phyloP scores from a whole-genome alignment of 768 basidiomycete genomes.

The Trametes meyenii region DNA sequence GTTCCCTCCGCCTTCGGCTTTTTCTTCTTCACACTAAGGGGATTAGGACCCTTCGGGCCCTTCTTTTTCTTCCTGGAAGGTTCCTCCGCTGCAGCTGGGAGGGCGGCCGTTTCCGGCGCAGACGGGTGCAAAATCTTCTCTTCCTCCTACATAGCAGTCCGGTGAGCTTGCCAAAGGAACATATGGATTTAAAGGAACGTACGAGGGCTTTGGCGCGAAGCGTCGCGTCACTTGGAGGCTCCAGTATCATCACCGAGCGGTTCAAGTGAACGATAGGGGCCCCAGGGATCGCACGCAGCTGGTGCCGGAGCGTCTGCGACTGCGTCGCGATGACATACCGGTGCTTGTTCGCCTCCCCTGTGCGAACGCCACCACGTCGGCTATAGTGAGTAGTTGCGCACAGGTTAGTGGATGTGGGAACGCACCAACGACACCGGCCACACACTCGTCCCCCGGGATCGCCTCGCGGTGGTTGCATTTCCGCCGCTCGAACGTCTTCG shows the following conservation, averaged over 20 bases:
- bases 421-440: conserved; percentile 80
- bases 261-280: conserved; percentile 92
- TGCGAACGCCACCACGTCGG: neutral
- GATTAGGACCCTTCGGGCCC: conserved; percentile 87
- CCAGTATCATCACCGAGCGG: conserved; percentile 89
- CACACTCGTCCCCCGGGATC: conserved; percentile 84
- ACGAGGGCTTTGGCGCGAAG: conserved; percentile 66
- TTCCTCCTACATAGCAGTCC: conserved; percentile 52
- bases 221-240: conserved; percentile 84
- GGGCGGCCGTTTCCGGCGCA: conserved; percentile 48
- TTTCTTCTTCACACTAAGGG: conserved; percentile 92
- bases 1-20: conserved; percentile 35
- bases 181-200: conserved; percentile 21
- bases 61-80: conserved; percentile 58
- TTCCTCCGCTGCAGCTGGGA: conserved; percentile 41
- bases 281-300: conserved; percentile 75
- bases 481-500: conserved; percentile 90
- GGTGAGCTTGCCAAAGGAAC: neutral
- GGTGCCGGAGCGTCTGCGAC: conserved; percentile 67
- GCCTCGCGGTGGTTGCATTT: conserved; percentile 94
- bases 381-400: neutral
- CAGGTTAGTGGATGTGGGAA: neutral
- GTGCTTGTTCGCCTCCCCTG: conserved; percentile 86
- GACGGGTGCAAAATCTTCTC: conserved; percentile 58
- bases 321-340: conserved; percentile 91